phyloP scores from a whole-genome alignment of 257 asterid genomes.

The Solanum infundibuliforme region DNA sequence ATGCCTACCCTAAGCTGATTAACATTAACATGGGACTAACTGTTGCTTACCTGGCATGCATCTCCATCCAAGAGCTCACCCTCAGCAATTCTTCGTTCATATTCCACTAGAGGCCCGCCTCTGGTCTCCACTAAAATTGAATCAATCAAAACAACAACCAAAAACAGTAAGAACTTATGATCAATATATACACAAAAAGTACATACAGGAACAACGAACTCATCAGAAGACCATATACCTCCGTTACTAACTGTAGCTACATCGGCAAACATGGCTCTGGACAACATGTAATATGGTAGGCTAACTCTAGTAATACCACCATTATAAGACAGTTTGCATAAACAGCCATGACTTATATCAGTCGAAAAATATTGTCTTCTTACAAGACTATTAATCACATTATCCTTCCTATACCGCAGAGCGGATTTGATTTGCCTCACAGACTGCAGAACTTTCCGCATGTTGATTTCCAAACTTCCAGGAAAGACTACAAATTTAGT shows the following conservation, averaged over 20 bases:
- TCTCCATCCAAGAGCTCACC: constrained; percentile 91
- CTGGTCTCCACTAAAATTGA: constrained; percentile 29
- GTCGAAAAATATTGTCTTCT: constrained; percentile 18
- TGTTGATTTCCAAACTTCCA: constrained; percentile 10
- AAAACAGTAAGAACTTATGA: not conserved
- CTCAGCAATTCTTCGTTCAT: constrained; percentile 65
- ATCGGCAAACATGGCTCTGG: constrained; percentile 36
- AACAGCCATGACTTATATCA: constrained; percentile 7
- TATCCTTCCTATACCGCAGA: constrained; percentile 13
- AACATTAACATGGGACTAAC: not conserved
- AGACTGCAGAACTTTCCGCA: constrained; percentile 47
- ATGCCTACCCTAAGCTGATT: not conserved
- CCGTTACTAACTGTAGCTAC: constrained; percentile 38
- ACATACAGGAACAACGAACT: not conserved
- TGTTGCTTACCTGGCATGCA: constrained; percentile 54
- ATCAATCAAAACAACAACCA: constrained; percentile 10
- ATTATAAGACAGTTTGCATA: constrained; percentile 21
- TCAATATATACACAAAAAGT: not conserved
- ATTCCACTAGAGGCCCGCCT: constrained; percentile 81
- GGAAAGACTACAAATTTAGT: not conserved
- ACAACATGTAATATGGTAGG: constrained; percentile 17
- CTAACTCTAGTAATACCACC: constrained; percentile 24
- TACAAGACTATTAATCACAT: constrained; percentile 12
- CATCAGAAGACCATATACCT: constrained; percentile 33
- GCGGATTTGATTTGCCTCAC: constrained; percentile 37